Evolutionary conservation across 257 asterid species (phyloP), one percentile per base, ranked within the genome.

Genomic region (Nicotiana otophora): DNA sequence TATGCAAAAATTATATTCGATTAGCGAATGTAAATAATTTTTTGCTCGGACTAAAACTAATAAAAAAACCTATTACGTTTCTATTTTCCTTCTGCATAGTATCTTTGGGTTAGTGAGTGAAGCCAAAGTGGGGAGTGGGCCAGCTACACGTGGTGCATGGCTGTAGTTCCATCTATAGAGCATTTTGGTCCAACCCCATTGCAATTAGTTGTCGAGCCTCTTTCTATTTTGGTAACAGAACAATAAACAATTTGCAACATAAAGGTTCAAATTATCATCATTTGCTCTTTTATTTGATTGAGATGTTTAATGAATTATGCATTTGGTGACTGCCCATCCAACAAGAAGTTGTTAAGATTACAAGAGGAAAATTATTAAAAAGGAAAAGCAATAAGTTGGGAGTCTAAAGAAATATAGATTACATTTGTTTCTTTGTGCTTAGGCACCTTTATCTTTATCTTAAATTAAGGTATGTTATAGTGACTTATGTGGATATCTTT

Each of bases 221-320:
- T 80, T 85, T 76, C 90, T 76, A 81, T 78, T 89, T 87, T 79
- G 87, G 90, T 86, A 84, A 80, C 17, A 80, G 17, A 87, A 68
- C 85, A 82, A 23, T 12, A 51, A 26, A 86, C 90, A 86, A 87
- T 84, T 90, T 86, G 90, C 87, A 85, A 83, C 36, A 48, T 26
- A 17, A 77, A 79, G 77, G 34, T 64, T 79, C 62, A 82, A 67
- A 66, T 65, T 33, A 81, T 77, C 70, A 83, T 11, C 7, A 77
- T 78, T 46, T 58, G 68, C 26, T 77, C 66, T 46, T 81, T 76
- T 4, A n/a, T n/a, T 51, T 57, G 84, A 58, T 81, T 66, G 55
- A 20, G 81, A 64, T 80, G 80, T 72, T 11, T 80, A 30, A 74
- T 74, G 0, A 58, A 77, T 53, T 19, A 26, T 20, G 15, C 16